phyloP scores from a whole-genome alignment of 805 yeast species.

The Saccharomycopsis guyanensis region DNA sequence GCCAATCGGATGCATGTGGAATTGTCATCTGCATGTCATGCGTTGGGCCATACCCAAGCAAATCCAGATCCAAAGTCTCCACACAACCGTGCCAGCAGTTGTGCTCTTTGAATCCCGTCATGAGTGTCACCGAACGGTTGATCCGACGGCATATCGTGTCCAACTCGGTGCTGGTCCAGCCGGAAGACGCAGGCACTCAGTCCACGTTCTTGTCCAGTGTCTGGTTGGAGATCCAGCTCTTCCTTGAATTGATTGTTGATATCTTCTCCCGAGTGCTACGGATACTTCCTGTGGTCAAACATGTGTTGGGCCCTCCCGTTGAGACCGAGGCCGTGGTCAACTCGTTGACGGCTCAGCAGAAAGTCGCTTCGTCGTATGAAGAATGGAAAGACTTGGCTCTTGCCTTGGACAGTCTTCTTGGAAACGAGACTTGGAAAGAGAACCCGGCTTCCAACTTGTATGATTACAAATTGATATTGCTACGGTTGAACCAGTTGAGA shows the following conservation, averaged over 20 bases:
- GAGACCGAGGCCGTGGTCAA: conserved; percentile 19
- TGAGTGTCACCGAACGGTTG: neutral
- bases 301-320: conserved; percentile 19
- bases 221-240: neutral
- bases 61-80: too few species aligned
- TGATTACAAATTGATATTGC: conserved; percentile 57
- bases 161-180: neutral
- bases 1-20: neutral
- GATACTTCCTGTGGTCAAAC: conserved; percentile 10
- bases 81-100: too few species aligned
- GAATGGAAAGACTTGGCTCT: conserved; percentile 65
- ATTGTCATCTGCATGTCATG: neutral
- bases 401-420: conserved; percentile 55
- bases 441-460: conserved; percentile 56
- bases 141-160: neutral
- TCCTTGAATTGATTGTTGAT: neutral
- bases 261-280: conserved; percentile 8
- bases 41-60: too few species aligned
- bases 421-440: conserved; percentile 67
- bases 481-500: conserved; percentile 47
- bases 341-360: conserved; percentile 35
- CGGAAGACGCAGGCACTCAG: neutral
- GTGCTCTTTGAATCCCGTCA: too few species aligned
- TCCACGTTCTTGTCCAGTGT: neutral
- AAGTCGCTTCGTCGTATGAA: conserved; percentile 41